Evolutionary conservation across 805 yeast species (phyloP).

Genomic region (Hanseniaspora taiwanica): DNA sequence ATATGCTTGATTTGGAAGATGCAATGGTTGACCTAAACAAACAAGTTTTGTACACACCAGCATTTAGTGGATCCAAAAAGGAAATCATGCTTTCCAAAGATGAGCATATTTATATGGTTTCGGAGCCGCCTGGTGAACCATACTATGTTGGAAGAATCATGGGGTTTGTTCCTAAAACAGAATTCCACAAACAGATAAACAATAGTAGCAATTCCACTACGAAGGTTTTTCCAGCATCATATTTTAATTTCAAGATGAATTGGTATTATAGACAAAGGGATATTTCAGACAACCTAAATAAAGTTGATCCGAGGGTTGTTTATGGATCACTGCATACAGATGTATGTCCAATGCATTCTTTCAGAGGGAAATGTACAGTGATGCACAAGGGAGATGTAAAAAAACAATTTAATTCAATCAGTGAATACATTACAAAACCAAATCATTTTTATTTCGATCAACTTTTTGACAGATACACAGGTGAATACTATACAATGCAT

Average conservation of each 20-base stretch:
- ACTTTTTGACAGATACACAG: slow-evolving; percentile 76
- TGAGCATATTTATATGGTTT: slow-evolving; percentile 68
- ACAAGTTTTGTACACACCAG: slow-evolving; percentile 14
- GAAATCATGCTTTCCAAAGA: slow-evolving; percentile 16
- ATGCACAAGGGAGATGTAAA: slow-evolving; percentile 54
- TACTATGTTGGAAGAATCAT: slow-evolving; percentile 76
- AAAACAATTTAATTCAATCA: slow-evolving; percentile 28
- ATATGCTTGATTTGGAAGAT: slow-evolving; percentile 26
- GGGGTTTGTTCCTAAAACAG: slow-evolving; percentile 40
- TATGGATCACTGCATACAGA: slow-evolving; percentile 82
- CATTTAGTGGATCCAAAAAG: slow-evolving; percentile 10
- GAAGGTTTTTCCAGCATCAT: slow-evolving; percentile 33
- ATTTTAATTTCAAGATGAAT: slow-evolving; percentile 55
- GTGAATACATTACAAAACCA: slow-evolving; percentile 41
- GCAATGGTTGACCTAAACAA: slow-evolving; percentile 23
- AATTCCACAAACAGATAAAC: slow-evolving; percentile 10
- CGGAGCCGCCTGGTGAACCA: slow-evolving; percentile 93
- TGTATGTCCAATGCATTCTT: slow-evolving; percentile 60
- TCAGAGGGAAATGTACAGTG: slow-evolving; percentile 65
- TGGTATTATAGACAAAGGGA: slow-evolving; percentile 90
- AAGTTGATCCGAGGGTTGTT: slow-evolving; percentile 54
- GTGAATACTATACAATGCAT: slow-evolving; percentile 65
- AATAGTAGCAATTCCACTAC: slow-evolving; percentile 7
- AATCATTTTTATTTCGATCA: slow-evolving; percentile 74
- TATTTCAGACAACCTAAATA: slow-evolving; percentile 30